Percentiles rank a stretch among this genome's conserved stretches.
Evolutionary conservation across 352 stramenopile genomes (phyloP).

Genomic region (Pythium vanterpoolii): DNA sequence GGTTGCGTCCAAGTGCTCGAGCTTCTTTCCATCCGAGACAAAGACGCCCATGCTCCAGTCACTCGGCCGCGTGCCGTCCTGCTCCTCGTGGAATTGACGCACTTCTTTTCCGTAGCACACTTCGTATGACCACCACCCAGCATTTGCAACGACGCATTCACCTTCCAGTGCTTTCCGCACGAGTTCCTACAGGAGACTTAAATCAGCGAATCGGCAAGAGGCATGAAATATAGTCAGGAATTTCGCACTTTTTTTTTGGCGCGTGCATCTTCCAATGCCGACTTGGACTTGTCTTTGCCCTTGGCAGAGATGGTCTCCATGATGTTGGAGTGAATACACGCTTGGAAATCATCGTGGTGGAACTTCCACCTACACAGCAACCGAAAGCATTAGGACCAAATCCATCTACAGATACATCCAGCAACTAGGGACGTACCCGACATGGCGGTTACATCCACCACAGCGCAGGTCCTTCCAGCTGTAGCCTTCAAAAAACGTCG

Average conservation of each 20-base stretch:
- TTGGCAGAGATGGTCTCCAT: constrained; percentile 45
- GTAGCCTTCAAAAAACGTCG: constrained; percentile 82
- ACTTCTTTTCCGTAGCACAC: constrained; percentile 81
- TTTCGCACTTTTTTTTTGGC: constrained; percentile 22
- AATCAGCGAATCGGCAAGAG: not conserved
- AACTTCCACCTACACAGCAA: constrained; percentile 61
- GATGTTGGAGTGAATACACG: constrained; percentile 63
- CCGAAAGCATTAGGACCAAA: not conserved
- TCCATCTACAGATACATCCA: not conserved
- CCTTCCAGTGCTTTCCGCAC: constrained; percentile 51
- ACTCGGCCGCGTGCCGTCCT: constrained; percentile 57
- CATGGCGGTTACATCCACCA: constrained; percentile 65
- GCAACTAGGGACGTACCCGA: constrained; percentile 37
- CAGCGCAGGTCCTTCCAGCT: constrained; percentile 79
- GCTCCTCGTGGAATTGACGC: constrained; percentile 78
- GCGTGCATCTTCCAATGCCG: constrained; percentile 26
- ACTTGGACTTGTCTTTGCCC: constrained; percentile 36
- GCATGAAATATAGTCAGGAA: too few species aligned
- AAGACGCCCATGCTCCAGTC: constrained; percentile 86
- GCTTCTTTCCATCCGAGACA: constrained; percentile 28
- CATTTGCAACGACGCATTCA: constrained; percentile 51
- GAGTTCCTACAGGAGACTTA: constrained; percentile 21
- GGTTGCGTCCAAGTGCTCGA: constrained; percentile 19
- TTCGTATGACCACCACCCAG: constrained; percentile 85
- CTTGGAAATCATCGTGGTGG: constrained; percentile 71